Percentiles rank a stretch among this genome's conserved stretches.
Evolutionary conservation across 2,329 filamentous ascomycete genomes (phyloP).

Genomic region (Colletotrichum sp.): DNA sequence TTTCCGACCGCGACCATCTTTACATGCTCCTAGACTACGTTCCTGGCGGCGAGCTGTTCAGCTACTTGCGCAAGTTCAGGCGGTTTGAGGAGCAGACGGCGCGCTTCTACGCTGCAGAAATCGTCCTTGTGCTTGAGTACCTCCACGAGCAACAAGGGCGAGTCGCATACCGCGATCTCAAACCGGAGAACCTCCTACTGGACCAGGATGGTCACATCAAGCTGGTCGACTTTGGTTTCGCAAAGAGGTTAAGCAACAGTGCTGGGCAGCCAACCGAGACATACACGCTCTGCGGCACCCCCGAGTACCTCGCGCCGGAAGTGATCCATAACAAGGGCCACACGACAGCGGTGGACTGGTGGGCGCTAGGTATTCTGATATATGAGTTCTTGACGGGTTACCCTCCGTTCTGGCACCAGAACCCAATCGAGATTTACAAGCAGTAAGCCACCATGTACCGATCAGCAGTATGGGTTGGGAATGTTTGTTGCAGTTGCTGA

Average conservation of each 20-base stretch:
- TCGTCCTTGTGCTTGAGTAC: slow-evolving; percentile 81
- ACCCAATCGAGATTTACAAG: slow-evolving; percentile 87
- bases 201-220: slow-evolving; percentile 82
- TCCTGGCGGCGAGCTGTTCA: slow-evolving; percentile 85
- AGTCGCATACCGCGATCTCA: slow-evolving; percentile 81
- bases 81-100: slow-evolving; percentile 81
- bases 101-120: slow-evolving; percentile 84
- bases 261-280: slow-evolving; percentile 66
- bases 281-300: slow-evolving; percentile 83
- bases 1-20: slow-evolving; percentile 78
- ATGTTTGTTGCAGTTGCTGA: not conserved
- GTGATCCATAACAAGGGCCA: slow-evolving; percentile 84
- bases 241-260: slow-evolving; percentile 72
- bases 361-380: slow-evolving; percentile 83
- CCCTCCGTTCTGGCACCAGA: slow-evolving; percentile 86
- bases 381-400: slow-evolving; percentile 88
- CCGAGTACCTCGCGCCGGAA: slow-evolving; percentile 84
- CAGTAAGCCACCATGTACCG: slow-evolving; percentile 53
- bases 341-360: slow-evolving; percentile 82
- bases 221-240: slow-evolving; percentile 85
- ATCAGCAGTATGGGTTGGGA: not conserved
- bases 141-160: slow-evolving; percentile 79
- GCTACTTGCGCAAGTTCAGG: slow-evolving; percentile 77
- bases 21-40: slow-evolving; percentile 88
- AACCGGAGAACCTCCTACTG: slow-evolving; percentile 82